These are phyloP conservation scores for Sarocladiaceae sp. DNA, from an alignment of 2,329 filamentous ascomycete genomes.

Conservation along the genomic window DNA sequence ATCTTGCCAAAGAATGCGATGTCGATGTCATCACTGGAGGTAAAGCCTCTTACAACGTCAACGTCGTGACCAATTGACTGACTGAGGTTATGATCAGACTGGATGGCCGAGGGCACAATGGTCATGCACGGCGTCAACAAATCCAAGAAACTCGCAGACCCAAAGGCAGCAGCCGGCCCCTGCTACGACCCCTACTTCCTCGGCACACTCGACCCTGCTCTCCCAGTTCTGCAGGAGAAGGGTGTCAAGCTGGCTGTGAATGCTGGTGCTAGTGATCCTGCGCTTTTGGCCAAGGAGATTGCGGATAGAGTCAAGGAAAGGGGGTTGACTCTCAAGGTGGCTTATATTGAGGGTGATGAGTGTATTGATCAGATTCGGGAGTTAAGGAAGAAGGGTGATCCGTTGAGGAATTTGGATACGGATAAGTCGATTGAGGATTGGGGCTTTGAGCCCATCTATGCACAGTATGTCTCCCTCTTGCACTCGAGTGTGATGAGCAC, in stretches of 20 bases:
- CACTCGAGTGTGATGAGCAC: not conserved
- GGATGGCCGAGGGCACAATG: conserved; percentile 27
- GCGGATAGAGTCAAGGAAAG: conserved; percentile 24
- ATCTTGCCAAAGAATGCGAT: conserved; percentile 21
- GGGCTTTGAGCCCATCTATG: conserved; percentile 21
- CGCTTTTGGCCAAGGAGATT: conserved; percentile 17
- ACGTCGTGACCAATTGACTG: not conserved
- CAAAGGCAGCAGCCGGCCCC: conserved; percentile 17
- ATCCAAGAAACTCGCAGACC: conserved; percentile 15
- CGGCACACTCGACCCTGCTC: conserved; percentile 25
- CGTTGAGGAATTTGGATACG: conserved; percentile 17
- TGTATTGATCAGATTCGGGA: conserved; percentile 22
- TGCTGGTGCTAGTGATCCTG: conserved; percentile 28
- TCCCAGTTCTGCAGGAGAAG: conserved; percentile 22
- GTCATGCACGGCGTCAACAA: conserved; percentile 24
- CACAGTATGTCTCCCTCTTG: conserved; percentile 12
- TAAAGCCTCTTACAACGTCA: not conserved
- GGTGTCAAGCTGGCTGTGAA: conserved; percentile 32
- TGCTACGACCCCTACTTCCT: conserved; percentile 37
- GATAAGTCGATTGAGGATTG: conserved; percentile 22
- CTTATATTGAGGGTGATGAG: conserved; percentile 29
- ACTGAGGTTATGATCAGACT: too few relatives aligned
- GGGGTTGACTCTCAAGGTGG: conserved; percentile 26
- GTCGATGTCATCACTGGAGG: conserved; percentile 25
- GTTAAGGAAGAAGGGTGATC: conserved; percentile 20